phyloP scores from a whole-genome alignment of 2,329 filamentous ascomycete species.

The Phaeosphaeriaceae sp. region DNA sequence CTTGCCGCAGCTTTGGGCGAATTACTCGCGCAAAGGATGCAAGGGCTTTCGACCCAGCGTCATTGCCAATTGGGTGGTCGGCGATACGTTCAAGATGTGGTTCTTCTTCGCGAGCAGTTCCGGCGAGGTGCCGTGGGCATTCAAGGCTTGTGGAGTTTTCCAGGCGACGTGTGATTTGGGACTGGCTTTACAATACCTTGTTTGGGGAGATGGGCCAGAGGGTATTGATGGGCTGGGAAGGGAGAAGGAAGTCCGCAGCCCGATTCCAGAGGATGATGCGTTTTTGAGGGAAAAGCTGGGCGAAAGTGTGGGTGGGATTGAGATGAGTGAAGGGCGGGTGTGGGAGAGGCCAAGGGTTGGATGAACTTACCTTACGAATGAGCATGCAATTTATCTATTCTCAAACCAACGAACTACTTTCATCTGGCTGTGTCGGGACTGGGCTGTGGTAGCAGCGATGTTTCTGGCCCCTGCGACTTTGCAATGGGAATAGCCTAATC shows the following conservation, averaged over 20 bases:
- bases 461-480: too few relatives aligned
- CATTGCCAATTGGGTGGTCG: conserved; percentile 77
- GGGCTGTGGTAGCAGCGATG: too few relatives aligned
- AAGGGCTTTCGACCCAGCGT: conserved; percentile 80
- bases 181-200: conserved; percentile 70
- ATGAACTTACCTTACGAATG: too few relatives aligned
- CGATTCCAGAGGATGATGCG: not conserved
- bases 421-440: too few relatives aligned
- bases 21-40: conserved; percentile 72
- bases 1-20: conserved; percentile 78
- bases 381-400: too few relatives aligned
- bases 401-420: too few relatives aligned
- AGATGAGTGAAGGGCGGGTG: too few relatives aligned
- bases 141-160: conserved; percentile 83
- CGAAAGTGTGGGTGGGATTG: too few relatives aligned
- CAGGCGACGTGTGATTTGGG: conserved; percentile 79
- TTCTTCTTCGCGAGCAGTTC: conserved; percentile 77
- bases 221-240: not conserved
- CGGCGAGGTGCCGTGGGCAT: conserved; percentile 73
- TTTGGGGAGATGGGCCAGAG: conserved; percentile 30
- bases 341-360: too few relatives aligned
- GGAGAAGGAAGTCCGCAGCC: not conserved
- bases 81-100: conserved; percentile 82
- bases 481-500: too few relatives aligned
- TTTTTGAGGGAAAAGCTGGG: too few relatives aligned